A percentile compares a stretch with the other conserved stretches of the same genome.
Evolutionary conservation across 2,329 filamentous ascomycete genomes (phyloP).

Genomic region (Cladophialophora bantiana): DNA sequence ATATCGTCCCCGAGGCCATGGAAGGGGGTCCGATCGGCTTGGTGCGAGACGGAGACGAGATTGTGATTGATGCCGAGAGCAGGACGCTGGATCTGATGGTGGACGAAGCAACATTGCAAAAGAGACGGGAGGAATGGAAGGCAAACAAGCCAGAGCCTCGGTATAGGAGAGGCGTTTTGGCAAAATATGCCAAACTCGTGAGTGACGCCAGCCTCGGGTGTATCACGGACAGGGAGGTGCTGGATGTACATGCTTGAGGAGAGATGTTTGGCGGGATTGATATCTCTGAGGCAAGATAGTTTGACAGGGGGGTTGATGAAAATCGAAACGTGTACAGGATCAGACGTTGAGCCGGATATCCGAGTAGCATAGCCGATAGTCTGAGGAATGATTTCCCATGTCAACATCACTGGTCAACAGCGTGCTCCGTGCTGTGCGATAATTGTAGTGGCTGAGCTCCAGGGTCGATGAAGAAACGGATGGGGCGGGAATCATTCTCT

Average conservation of each 20-base stretch:
- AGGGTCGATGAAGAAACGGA: too few species aligned
- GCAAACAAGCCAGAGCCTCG: conserved; percentile 61
- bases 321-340: too few species aligned
- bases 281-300: too few species aligned
- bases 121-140: conserved; percentile 67
- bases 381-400: too few species aligned
- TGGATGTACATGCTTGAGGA: conserved; percentile 27
- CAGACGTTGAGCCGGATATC: too few species aligned
- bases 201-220: conserved; percentile 57
- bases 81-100: conserved; percentile 71
- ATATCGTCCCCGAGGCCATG: conserved; percentile 86
- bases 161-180: conserved; percentile 70
- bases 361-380: too few species aligned
- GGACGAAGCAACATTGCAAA: conserved; percentile 67
- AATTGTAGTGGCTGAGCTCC: too few species aligned
- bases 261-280: background rate
- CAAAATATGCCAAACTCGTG: conserved; percentile 69
- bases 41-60: conserved; percentile 79
- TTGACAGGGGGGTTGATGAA: too few species aligned
- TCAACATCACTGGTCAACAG: too few species aligned
- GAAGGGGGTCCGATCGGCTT: conserved; percentile 85
- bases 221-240: conserved; percentile 51
- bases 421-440: too few species aligned
- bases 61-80: conserved; percentile 82
- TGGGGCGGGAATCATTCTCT: too few species aligned